Base-by-base conservation (phyloP, 2,329 filamentous ascomycete species). In the Penicillium oxalicum region DNA sequence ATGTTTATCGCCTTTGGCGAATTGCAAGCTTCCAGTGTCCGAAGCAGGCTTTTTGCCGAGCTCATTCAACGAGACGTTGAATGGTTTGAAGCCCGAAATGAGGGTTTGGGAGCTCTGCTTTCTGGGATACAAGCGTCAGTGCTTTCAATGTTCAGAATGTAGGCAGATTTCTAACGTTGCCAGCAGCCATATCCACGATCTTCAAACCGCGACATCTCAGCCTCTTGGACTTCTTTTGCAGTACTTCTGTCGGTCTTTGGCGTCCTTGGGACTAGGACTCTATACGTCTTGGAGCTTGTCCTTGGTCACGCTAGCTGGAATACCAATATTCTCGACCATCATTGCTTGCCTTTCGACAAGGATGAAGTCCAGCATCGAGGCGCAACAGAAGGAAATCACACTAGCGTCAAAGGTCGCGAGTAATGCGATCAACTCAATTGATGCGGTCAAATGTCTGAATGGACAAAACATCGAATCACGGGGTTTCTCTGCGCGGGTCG, bases 401-500 rank as follows among this genome's bases (percentile, higher is more conserved):
- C 71, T 77, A 41, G 88, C 88, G 0, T 84, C 89, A 0, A 91
- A 88, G 60, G 75, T 83, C 47, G 79, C 83, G 1, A 83, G 81
- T 8, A 85, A 82, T 9, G 83, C 88, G 0, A 77, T 94, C 8
- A 74, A 76, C 1, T 83, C 81, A 2, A 91, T 96, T 35, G 88
- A 95, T 52, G 80, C 87, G 0, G 88, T 97, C 61, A 96, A 96
- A 65, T 84, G 83, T 45, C 91, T 87, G 70, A 91, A 91, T 57
- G 88, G 85, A 0, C 80, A 89, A 60, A 77, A 78, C 9, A 73
- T 83, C 9, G 91, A 95, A 64, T 68, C 80, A 0, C 77, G 77
- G 61, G 80, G 81, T 55, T 96, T 94, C 62, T 67, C 72, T 1
- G 64, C 61, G 0, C 74, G 78, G 0, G 77, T 87, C 28, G 73